Conservation (phyloP, 2,329 filamentous ascomycete species). For the Aureobasidium sp. region DNA sequence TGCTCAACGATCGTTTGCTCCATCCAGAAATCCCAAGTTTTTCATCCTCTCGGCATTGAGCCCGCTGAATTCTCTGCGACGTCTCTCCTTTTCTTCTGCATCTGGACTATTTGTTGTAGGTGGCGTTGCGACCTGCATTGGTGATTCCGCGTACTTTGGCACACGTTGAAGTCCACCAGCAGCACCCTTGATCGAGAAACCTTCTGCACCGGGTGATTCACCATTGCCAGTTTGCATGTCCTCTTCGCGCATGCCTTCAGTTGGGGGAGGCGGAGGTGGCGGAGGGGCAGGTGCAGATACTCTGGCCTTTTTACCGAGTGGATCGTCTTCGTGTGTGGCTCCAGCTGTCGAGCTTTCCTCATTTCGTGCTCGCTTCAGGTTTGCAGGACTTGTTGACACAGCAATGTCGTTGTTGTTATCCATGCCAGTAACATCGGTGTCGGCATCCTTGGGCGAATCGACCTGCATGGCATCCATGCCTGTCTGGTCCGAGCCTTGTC, state of each 20-base stretch:
- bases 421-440: conserved; percentile 26
- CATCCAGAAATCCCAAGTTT: conserved; percentile 26
- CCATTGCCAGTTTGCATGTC: neutral
- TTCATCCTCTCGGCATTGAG: conserved; percentile 32
- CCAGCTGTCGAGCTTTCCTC: conserved; percentile 25
- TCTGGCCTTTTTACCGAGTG: conserved; percentile 26
- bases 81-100: conserved; percentile 25
- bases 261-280: conserved; percentile 36
- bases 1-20: neutral
- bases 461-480: conserved; percentile 23
- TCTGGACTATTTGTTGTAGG: conserved; percentile 33
- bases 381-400: conserved; percentile 17
- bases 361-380: conserved; percentile 24
- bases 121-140: conserved; percentile 41
- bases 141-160: conserved; percentile 19
- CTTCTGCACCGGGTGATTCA: conserved; percentile 21
- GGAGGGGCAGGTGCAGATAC: conserved; percentile 27
- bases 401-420: conserved; percentile 17
- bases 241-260: conserved; percentile 14
- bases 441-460: conserved; percentile 24
- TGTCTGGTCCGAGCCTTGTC: conserved; percentile 40
- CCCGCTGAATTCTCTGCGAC: conserved; percentile 24
- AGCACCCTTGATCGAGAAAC: conserved; percentile 25
- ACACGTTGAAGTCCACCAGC: conserved; percentile 18
- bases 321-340: conserved; percentile 29